A percentile compares a stretch with the other conserved stretches of the same genome.
These are phyloP conservation scores for Rubia yunnanensis DNA, from an alignment of 257 asterid genomes.

Conservation along the genomic window DNA sequence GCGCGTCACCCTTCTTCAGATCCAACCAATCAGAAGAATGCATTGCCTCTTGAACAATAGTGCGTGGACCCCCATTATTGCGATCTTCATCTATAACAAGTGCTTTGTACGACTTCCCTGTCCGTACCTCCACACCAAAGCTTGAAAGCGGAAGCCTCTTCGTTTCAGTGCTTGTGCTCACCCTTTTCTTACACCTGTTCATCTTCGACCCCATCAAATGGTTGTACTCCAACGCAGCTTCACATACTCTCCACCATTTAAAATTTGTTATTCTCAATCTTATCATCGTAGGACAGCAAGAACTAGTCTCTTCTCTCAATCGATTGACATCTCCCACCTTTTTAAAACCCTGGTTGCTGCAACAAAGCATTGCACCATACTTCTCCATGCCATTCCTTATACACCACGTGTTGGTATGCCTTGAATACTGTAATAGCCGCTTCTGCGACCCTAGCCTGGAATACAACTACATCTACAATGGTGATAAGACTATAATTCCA, in stretches of 20 bases:
- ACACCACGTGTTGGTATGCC: too few species aligned
- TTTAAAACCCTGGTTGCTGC: constrained; percentile 85
- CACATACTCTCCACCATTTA: constrained; percentile 68
- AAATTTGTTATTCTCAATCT: constrained; percentile 64
- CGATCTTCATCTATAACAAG: constrained; percentile 42
- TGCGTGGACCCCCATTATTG: constrained; percentile 33
- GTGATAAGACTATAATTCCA: too few species aligned
- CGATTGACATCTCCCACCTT: constrained; percentile 57
- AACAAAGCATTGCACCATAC: constrained; percentile 83
- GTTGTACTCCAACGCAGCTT: constrained; percentile 63
- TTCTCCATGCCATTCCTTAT: too few species aligned
- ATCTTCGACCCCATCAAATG: constrained; percentile 54
- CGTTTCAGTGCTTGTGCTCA: constrained; percentile 32
- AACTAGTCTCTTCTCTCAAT: constrained; percentile 73
- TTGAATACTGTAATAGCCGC: too few species aligned
- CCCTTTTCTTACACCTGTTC: constrained; percentile 53
- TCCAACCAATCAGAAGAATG: constrained; percentile 25
- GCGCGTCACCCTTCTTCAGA: too few species aligned
- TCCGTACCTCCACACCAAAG: constrained; percentile 42
- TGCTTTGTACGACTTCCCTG: constrained; percentile 53
- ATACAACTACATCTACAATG: too few species aligned
- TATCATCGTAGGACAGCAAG: constrained; percentile 77
- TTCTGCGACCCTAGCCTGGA: too few species aligned
- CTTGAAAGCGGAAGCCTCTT: constrained; percentile 49
- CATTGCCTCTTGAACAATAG: constrained; percentile 24